Base-by-base conservation (phyloP, 2,329 filamentous ascomycete species). In the Metarhizium guizhouense region DNA sequence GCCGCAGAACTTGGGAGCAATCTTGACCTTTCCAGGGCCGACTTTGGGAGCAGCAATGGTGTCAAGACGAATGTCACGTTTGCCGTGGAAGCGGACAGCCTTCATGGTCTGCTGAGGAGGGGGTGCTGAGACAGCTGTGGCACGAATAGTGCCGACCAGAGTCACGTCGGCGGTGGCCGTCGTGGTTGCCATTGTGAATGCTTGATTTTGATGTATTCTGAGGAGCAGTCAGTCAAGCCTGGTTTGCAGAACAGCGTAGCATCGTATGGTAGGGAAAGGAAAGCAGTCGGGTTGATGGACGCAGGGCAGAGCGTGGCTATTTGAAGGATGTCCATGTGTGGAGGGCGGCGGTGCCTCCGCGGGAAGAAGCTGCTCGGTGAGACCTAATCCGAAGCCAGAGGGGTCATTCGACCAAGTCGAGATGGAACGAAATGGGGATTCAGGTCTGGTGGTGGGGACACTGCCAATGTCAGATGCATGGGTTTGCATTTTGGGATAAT, bases 51-150 rank as follows among this genome's bases (percentile, higher is more conserved):
- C 70, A 4, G 73, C 72, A 30, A 83, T 70, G 58, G 78, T 64
- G 59, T 82, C 78, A 59, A 83, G 73, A 45, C 78, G 71, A 54
- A 83, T 75, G 62, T 83, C 79, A 59, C 77, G 74, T 57, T 75
- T 76, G 16, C 79, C 79, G 62, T 82, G 77, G 61, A 78, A 83
- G 61, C 77, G 70, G 29, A 77, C 75, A 50, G 80, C 80, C 60
- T 73, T 73, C 80, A 82, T 82, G 25, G 59, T 63, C 3, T 34
- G 14, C 34, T 51, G 25, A 16, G 40, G 29, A 30, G 47, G 3
- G 11, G 52, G 20, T 7, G 53, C 16, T 13, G 56, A 57, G 25
- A 47, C 47, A 25, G 56, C 56, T 32, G 53, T 58, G 18, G 56
- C 51, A 43, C 43, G 56, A 18, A 58, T 56, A 18, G 54, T 58